phyloP scores from a whole-genome alignment of 2,329 filamentous ascomycete genomes.

The Pseudogymnoascus sp. region DNA sequence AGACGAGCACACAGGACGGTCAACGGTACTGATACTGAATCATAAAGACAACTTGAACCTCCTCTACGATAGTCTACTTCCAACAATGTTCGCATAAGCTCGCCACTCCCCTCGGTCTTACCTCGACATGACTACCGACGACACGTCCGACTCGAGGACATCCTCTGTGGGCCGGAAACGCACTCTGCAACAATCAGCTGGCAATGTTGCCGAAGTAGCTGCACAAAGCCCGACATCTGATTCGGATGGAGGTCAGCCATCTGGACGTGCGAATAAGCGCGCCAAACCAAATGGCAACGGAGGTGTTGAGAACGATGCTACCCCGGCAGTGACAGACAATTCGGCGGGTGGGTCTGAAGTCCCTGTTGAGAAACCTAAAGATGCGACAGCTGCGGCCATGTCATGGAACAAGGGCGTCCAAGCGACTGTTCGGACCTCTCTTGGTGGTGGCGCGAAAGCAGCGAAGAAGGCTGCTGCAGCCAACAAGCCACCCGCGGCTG shows the following conservation, averaged over 20 bases:
- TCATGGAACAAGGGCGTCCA: constrained; percentile 40
- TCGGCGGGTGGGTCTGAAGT: not conserved
- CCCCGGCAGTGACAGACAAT: not conserved
- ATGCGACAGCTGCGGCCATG: constrained; percentile 23
- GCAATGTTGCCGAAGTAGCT: not conserved
- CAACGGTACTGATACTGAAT: not conserved
- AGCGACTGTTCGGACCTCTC: constrained; percentile 35
- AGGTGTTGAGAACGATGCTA: not conserved
- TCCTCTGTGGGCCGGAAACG: constrained; percentile 32
- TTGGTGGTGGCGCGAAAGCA: constrained; percentile 26
- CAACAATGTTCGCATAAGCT: not conserved
- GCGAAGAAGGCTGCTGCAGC: constrained; percentile 9
- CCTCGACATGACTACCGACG: constrained; percentile 24
- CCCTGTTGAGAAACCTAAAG: not conserved
- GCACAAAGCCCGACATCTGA: not conserved
- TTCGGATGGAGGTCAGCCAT: not conserved
- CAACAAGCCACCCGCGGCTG: not conserved
- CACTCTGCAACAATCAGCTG: not conserved
- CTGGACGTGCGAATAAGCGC: not conserved
- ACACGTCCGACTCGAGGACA: constrained; percentile 39
- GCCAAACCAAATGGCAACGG: not conserved
- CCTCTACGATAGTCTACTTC: not conserved
- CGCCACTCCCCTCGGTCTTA: not conserved
- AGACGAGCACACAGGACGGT: not conserved
- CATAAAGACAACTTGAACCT: not conserved